Evolutionary conservation across 345 rosid species (phyloP), one percentile per base, ranked within the genome.

Genomic region (Draba incana): DNA sequence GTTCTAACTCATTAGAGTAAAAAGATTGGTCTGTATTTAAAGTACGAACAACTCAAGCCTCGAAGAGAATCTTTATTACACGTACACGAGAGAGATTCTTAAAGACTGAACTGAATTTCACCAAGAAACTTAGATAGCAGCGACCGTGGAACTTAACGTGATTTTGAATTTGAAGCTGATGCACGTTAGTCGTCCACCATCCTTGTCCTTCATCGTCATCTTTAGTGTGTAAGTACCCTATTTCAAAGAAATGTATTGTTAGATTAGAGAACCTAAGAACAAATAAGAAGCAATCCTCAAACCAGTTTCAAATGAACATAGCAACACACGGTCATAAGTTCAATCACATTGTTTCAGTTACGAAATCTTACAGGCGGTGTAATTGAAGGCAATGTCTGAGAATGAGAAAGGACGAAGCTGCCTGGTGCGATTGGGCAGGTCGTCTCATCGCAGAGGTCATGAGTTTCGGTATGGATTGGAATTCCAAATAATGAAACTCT

Each of bases 161-260:
- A 75, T 75, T 41, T 39, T 75, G 78, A 42, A 88, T 10, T 76
- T 77, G 81, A 88, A 84, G 80, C 80, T 83, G 73, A 88, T 70
- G 77, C 91, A 88, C 5, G 86, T 79, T 67, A 88, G 69, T 64
- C 56, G 66, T 45, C 66, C n/a, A n/a, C 65, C 62, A 30, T 72
- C 65, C 11, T 68, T 57, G 63, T 82, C 86, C 14, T 65, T 65
- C 62, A 88, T 80, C n/a, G 77, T 81, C 83, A 86, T 78, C 79
- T 69, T 79, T 37, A 88, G 84, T 1, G 77, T 81, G 78, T 84
- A 83, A 37, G 82, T 66, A 15, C 95, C 95, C 95, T 88, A 85
- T 27, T 60, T 39, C 30, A 68, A 67, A 52, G 20, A 64, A 8
- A 48, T 0, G 2, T 20, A 38, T 43, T 47, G 55, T 63, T 35